These are phyloP conservation scores for Polygonum maritimum DNA, from an alignment of 148 eudicot species.

Conservation along the genomic window DNA sequence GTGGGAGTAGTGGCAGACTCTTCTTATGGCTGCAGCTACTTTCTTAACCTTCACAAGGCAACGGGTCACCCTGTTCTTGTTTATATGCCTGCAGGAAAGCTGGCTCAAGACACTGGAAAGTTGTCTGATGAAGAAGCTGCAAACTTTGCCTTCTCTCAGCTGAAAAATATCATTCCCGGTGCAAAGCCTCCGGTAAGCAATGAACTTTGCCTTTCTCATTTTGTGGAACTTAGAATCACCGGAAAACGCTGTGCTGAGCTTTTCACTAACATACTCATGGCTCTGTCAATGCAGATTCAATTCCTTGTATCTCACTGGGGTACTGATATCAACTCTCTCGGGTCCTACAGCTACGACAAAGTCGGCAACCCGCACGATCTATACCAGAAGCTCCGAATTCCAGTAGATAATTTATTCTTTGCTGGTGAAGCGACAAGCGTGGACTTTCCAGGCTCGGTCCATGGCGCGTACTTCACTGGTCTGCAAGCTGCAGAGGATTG, in stretches of 20 bases:
- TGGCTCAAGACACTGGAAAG: constrained; percentile 88
- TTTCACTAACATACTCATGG: background rate
- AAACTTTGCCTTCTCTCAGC: constrained; percentile 74
- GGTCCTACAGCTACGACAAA: constrained; percentile 84
- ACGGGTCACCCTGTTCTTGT: constrained; percentile 90
- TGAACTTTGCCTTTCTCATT: background rate
- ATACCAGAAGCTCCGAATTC: constrained; percentile 76
- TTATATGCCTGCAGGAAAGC: constrained; percentile 96
- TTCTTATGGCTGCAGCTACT: constrained; percentile 91
- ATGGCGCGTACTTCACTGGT: constrained; percentile 94
- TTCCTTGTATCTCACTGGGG: constrained; percentile 96
- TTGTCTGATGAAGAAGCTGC: constrained; percentile 97
- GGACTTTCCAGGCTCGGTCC: constrained; percentile 84
- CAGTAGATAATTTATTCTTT: constrained; percentile 91
- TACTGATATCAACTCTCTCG: constrained; percentile 65
- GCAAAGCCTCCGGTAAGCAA: constrained; percentile 66
- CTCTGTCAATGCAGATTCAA: constrained; percentile 57
- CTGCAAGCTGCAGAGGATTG: constrained; percentile 92
- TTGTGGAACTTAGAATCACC: background rate
- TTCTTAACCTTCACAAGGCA: constrained; percentile 97
- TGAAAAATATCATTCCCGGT: constrained; percentile 75
- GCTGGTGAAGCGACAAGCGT: constrained; percentile 95
- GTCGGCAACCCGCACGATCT: constrained; percentile 90
- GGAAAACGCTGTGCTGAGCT: background rate
- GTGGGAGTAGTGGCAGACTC: constrained; percentile 95